Base-by-base conservation (phyloP, 2,329 filamentous ascomycete genomes). In the Hortaea werneckii region DNA sequence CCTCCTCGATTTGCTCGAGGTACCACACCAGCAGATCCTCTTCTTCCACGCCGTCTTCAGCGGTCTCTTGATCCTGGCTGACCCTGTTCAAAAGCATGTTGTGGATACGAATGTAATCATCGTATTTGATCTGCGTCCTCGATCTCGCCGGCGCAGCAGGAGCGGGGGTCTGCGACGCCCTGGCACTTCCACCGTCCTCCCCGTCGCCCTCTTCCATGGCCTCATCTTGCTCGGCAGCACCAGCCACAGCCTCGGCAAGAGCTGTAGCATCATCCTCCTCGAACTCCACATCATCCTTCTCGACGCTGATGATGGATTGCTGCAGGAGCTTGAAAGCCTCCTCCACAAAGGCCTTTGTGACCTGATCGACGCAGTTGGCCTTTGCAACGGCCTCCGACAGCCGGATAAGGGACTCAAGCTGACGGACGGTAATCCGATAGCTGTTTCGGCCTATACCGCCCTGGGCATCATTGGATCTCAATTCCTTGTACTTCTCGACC, bases 361-460 rank as follows among this genome's bases (percentile, higher is more conserved):
- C 85, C 52, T 95, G 88, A 58, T 90, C 85, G 10, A 95, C 87
- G 62, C 92, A 98, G 63, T 95, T 96, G 48, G 88, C 87, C 68
- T 96, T 96, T 48, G 92, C 92, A 55, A 98, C 95, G n/a, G 92
- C 92, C 67, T 98, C 92, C 45, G 85, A 90, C 46, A 98, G 72
- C 53, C 92, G 87, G 55, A 98, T 96, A 76, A 98, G 82, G 62
- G 84, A 90, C 68, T 98, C 92, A 2, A 98, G 76, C 66, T 98
- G 92, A 62, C 92, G 80, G 42, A 98, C 92, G 0, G 92, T 98
- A 64, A 98, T 98, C 49, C 92, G 83, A 72, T 98, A 98, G 53
- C 86, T 94, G 69, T 95, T 96, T 60, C 87, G 80, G 49, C 92
- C 92, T 42, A 95, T 81, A 29, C 92, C 92, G 42, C 92, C 92